These are phyloP conservation scores for Globisporangium alternatum DNA, from an alignment of 352 stramenopile species.

Conservation along the genomic window DNA sequence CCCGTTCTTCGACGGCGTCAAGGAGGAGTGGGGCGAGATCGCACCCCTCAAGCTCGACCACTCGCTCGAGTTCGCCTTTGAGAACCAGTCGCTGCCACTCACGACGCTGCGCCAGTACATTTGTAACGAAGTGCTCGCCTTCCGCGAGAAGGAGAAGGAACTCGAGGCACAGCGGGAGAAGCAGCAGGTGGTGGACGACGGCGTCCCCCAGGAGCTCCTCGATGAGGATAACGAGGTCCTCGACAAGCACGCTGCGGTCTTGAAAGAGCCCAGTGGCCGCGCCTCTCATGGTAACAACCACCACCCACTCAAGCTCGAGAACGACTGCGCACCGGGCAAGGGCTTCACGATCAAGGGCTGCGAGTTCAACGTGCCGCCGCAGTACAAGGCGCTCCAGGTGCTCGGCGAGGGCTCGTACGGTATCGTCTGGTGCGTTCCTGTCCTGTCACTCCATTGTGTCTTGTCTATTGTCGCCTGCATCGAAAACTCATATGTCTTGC, in stretches of 20 bases:
- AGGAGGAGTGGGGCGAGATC: slow-evolving; percentile 87
- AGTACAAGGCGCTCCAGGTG: slow-evolving; percentile 83
- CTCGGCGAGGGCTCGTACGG: slow-evolving; percentile 92
- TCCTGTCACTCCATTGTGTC: not conserved
- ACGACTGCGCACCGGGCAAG: slow-evolving; percentile 52
- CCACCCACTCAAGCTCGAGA: slow-evolving; percentile 32
- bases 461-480: not conserved
- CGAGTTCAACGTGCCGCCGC: slow-evolving; percentile 79
- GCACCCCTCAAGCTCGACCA: slow-evolving; percentile 50
- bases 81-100: slow-evolving; percentile 69
- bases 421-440: slow-evolving; percentile 73
- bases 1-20: slow-evolving; percentile 87
- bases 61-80: slow-evolving; percentile 84
- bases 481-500: slow-evolving; percentile 3
- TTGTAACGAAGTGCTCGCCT: slow-evolving; percentile 71
- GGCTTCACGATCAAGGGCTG: slow-evolving; percentile 82
- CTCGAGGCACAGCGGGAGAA: slow-evolving; percentile 22
- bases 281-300: slow-evolving; percentile 1
- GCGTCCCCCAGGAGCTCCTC: not conserved
- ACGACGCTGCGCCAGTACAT: slow-evolving; percentile 75
- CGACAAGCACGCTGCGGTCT: no score
- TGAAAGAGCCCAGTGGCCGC: not conserved
- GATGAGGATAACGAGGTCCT: not conserved
- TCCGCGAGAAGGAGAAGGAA: slow-evolving; percentile 33
- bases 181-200: slow-evolving; percentile 22